Conservation (phyloP, 2,329 filamentous ascomycete genomes). For the Cyanodermella asteris region DNA sequence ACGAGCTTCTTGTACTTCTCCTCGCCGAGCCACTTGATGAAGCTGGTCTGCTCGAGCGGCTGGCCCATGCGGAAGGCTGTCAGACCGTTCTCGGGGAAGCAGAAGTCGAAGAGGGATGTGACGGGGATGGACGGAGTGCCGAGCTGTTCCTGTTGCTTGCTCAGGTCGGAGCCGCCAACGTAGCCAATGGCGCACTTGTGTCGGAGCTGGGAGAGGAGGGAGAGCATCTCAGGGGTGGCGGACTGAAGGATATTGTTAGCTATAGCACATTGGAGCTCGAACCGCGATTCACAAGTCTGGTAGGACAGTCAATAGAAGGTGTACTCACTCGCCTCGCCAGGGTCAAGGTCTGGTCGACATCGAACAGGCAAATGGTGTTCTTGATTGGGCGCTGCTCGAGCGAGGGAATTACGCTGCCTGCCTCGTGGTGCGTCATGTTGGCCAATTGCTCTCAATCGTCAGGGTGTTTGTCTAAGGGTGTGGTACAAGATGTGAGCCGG, state of each 20-base stretch:
- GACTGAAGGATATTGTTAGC: constrained; percentile 26
- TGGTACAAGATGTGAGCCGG: too few species aligned
- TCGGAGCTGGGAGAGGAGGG: constrained; percentile 56
- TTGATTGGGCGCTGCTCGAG: constrained; percentile 68
- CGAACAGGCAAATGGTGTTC: constrained; percentile 88
- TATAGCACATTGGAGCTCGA: too few species aligned
- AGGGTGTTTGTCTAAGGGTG: too few species aligned
- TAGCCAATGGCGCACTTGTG: constrained; percentile 76
- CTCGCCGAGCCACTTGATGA: constrained; percentile 85
- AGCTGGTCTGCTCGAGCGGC: constrained; percentile 55
- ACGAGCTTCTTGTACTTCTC: constrained; percentile 42
- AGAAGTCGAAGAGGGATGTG: constrained; percentile 82
- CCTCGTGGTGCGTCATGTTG: too few species aligned
- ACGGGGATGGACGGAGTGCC: constrained; percentile 48
- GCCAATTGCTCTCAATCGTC: too few species aligned
- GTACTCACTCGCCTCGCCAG: constrained; percentile 48
- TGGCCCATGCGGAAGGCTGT: constrained; percentile 70
- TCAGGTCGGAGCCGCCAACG: constrained; percentile 79
- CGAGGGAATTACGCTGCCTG: constrained; percentile 36
- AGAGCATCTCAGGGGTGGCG: constrained; percentile 62
- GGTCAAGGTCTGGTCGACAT: constrained; percentile 85
- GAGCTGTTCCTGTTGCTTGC: constrained; percentile 91
- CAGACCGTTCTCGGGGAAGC: constrained; percentile 91
- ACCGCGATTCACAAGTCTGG: too few species aligned
- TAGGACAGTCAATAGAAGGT: background rate